Evolutionary conservation across 139 green algal genomes (phyloP), one percentile per base, ranked within the genome.

Genomic region (Deuterostichococcus epilithicus): DNA sequence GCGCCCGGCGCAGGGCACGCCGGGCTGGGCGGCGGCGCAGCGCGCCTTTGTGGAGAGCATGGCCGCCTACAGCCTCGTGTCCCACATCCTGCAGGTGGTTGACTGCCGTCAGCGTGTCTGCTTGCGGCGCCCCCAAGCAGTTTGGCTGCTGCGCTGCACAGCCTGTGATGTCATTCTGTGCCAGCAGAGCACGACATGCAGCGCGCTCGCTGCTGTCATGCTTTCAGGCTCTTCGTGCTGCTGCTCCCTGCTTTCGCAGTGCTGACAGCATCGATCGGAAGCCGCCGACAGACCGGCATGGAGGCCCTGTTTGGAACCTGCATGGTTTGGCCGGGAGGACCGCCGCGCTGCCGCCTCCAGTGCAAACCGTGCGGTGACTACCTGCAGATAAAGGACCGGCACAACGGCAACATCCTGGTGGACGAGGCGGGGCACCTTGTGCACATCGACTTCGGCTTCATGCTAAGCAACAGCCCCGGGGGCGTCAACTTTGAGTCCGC

Each of bases 361-460:
- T 52, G 42, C 42, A 13, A 8, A 8, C 10, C 42, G 42, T 13
- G 42, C 20, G 52, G 26, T n/a, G n/a, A n/a, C n/a, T n/a, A n/a
- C 18, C 13, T 20, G 52, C 78, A 83, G 78, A 85, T 95, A 67
- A 91, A 91, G 65, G 91, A 87, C 66, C 79, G 83, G 65, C 92
- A 97, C 85, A 97, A 97, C 78, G 93, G 91, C 80, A 97, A 97
- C 86, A 92, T 97, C 75, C 81, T 97, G 76, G 68, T 97, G 63
- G 88, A 94, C 39, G 80, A 88, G 15, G 79, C 78, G 30, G 93
- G 96, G 39, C 92, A 94, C 82, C 81, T 99, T 35, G 92, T 99
- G 32, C 96, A 99, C 90, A 98, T 99, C 65, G 96, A 99, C 88
- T 99, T 98, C 86, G 96, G 96, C 68, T 99, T 98, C 85, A 98